Conservation (phyloP, 352 stramenopile genomes). For the Phytopythium aichiense region DNA sequence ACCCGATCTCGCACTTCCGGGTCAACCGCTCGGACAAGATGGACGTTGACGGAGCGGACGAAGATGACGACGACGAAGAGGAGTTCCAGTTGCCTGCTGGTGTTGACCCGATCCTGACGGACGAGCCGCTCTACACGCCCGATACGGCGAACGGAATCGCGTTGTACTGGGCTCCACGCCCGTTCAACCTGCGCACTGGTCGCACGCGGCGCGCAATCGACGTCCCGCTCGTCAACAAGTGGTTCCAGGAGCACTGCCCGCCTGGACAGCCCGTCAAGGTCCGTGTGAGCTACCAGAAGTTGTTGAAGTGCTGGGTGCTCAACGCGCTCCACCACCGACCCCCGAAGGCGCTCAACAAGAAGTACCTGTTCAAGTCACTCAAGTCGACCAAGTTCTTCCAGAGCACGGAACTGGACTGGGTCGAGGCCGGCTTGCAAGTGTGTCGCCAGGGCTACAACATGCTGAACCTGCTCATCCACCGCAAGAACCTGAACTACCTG, state of each 20-base stretch:
- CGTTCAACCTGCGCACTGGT: slow-evolving; percentile 97
- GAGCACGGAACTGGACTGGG: slow-evolving; percentile 99
- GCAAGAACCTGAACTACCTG: slow-evolving; percentile 99
- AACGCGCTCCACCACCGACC: slow-evolving; percentile 96
- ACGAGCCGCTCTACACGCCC: slow-evolving; percentile 93
- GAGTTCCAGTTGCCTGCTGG: slow-evolving; percentile 87
- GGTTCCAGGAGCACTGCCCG: slow-evolving; percentile 98
- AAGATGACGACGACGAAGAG: slow-evolving; percentile 83
- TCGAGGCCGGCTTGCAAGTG: slow-evolving; percentile 97
- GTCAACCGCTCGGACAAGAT: slow-evolving; percentile 70
- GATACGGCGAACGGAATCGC: slow-evolving; percentile 96
- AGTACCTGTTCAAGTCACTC: slow-evolving; percentile 98
- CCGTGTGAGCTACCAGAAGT: slow-evolving; percentile 99
- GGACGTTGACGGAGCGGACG: slow-evolving; percentile 35
- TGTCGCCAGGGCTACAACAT: slow-evolving; percentile 99
- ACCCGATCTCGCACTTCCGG: slow-evolving; percentile 96
- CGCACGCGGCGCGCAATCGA: slow-evolving; percentile 95
- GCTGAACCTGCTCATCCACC: slow-evolving; percentile 99
- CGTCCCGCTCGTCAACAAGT: slow-evolving; percentile 98
- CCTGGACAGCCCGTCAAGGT: slow-evolving; percentile 99
- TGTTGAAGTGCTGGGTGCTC: slow-evolving; percentile 99
- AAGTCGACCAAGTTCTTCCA: slow-evolving; percentile 99
- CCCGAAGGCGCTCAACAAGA: slow-evolving; percentile 95
- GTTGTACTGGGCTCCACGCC: slow-evolving; percentile 97
- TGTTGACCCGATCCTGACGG: slow-evolving; percentile 89